Percentiles rank a stretch among this genome's conserved stretches.
phyloP scores from a whole-genome alignment of 1,284 basidiomycete species.

The Salmacisia buchloeana region DNA sequence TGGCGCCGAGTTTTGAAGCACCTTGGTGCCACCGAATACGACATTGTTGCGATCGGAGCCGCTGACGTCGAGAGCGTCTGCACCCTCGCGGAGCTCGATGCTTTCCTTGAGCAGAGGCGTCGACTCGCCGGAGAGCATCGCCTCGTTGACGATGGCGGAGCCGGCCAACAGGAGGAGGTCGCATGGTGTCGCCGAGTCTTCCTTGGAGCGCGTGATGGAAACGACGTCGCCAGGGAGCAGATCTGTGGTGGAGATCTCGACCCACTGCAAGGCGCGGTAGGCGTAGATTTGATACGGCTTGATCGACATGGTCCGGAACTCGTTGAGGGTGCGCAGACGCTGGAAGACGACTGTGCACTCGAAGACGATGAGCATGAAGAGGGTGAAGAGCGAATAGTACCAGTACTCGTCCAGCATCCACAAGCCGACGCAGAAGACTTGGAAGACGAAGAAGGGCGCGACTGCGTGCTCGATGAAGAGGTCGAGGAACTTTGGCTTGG shows the following conservation, averaged over 20 bases:
- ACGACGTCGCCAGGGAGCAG: constrained; percentile 48
- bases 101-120: constrained; percentile 49
- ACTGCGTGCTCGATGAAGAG: constrained; percentile 50
- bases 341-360: constrained; percentile 48
- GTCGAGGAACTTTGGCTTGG: constrained; percentile 43
- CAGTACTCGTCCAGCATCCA: constrained; percentile 51
- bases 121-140: constrained; percentile 49
- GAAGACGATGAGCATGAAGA: constrained; percentile 49
- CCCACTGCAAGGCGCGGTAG: constrained; percentile 41
- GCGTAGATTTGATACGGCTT: constrained; percentile 46
- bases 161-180: constrained; percentile 42
- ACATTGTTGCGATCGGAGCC: constrained; percentile 47
- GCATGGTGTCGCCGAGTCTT: constrained; percentile 46
- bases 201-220: constrained; percentile 45
- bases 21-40: constrained; percentile 49
- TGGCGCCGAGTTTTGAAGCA: constrained; percentile 35
- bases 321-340: constrained; percentile 47
- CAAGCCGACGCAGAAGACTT: constrained; percentile 49
- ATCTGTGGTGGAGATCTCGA: constrained; percentile 37
- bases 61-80: constrained; percentile 45
- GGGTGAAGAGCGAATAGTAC: constrained; percentile 48
- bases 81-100: constrained; percentile 43
- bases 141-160: constrained; percentile 48
- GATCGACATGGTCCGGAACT: constrained; percentile 51
- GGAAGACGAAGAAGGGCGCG: constrained; percentile 50